Evolutionary conservation across 495 filamentous ascomycete genomes (phyloP), one percentile per base, ranked within the genome.

Genomic region (Mytilinidion resinicola): DNA sequence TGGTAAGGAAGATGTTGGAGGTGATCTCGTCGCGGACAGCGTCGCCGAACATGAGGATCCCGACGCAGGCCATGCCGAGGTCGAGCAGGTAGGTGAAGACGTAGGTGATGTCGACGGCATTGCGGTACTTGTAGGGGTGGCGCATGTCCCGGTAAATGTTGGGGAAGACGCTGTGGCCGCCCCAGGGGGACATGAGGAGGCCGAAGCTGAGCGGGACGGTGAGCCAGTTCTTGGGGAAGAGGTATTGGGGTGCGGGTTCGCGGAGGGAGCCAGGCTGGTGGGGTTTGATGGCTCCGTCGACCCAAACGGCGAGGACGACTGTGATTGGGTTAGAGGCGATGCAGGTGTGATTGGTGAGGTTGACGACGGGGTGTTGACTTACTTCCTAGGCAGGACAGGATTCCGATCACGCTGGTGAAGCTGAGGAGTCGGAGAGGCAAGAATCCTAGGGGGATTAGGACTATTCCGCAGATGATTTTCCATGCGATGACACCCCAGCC

Each of bases 101-200:
- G 67, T 93, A 97, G 0, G 91, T 95, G 41, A 85, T 80, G 66
- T 85, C 83, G 17, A 96, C 78, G 50, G 85, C 86, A 69, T 81
- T 81, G 19, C 76, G 78, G 70, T 93, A 97, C 67, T 90, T 93
- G 46, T 87, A 78, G 0, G 93, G 91, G 70, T 97, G 93, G 60
- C 93, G 80, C 93, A 98, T 98, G 73, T 98, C 93, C 51, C 91
- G 82, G 70, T 96, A 98, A 66, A 98, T 96, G 66, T 95, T 96
- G 1, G 93, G 93, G 68, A 98, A 96, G 30, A 98, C 93, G 53
- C 83, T 81, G 68, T 97, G 93, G 8, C 93, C 93, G 62, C 93
- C 93, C 90, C 91, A 98, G 1, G 92, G 91, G 21, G 91, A 89
- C 91, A 96, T 96, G 30, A 97, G 78, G 10, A 98, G 77, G n/a